phyloP scores from a whole-genome alignment of 768 basidiomycete species.

The Rhodosporidiobolus sp. region DNA sequence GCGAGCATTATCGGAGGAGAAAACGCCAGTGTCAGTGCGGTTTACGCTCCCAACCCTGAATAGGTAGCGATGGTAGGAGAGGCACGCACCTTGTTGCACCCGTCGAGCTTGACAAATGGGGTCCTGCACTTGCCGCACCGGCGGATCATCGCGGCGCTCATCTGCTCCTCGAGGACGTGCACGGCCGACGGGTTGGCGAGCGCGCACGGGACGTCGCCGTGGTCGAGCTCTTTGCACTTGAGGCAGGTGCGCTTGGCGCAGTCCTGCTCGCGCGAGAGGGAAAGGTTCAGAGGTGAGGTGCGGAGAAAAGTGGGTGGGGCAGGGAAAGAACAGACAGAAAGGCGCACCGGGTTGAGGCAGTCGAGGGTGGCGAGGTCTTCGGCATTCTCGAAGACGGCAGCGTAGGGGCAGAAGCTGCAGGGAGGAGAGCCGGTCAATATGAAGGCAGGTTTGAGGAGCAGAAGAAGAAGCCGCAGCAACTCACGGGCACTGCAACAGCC shows the following conservation, averaged over 20 bases:
- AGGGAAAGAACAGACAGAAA: background rate
- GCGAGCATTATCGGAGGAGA: background rate
- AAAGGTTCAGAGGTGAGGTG: background rate
- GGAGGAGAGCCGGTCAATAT: too few species aligned
- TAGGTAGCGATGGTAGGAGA: background rate
- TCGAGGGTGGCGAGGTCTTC: background rate
- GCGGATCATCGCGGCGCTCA: conserved; percentile 1
- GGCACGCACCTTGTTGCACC: conserved; percentile 17
- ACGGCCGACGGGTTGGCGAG: conserved; percentile 5
- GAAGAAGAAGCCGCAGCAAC: background rate
- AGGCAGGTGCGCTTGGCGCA: conserved; percentile 14
- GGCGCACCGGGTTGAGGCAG: conserved; percentile 16
- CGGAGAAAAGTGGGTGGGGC: background rate
- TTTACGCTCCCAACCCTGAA: background rate
- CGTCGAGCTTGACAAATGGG: conserved; percentile 2
- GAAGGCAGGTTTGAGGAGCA: background rate
- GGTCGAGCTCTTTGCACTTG: background rate
- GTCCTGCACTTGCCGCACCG: conserved; percentile 1
- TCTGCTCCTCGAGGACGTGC: conserved; percentile 9
- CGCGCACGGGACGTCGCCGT: background rate
- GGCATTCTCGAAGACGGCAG: background rate
- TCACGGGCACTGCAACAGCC: conserved; percentile 7
- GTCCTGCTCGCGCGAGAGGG: background rate
- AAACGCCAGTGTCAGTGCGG: background rate
- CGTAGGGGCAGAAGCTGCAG: conserved; percentile 14